A percentile compares a stretch with the other conserved stretches of the same genome.
Evolutionary conservation across 2,329 filamentous ascomycete genomes (phyloP).

Genomic region (Colletotrichum cordylinicola): DNA sequence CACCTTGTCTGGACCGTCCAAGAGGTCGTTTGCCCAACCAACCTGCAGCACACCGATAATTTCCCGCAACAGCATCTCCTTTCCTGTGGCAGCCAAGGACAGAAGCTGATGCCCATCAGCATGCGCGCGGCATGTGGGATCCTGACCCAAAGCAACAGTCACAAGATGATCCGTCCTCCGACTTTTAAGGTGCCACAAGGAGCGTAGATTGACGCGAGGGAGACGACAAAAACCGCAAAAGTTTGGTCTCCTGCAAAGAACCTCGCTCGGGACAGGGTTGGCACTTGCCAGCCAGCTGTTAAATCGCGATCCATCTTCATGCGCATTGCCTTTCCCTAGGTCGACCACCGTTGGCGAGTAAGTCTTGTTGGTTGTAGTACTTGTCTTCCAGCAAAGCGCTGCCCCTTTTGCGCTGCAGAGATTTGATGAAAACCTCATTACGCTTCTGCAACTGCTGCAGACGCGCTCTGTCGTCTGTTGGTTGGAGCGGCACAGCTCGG

Average conservation of each 20-base stretch:
- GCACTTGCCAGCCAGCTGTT: not conserved
- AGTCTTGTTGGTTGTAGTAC: not conserved
- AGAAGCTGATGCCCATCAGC: not conserved
- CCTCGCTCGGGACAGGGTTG: not conserved
- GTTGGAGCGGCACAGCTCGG: not conserved
- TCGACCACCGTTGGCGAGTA: not conserved
- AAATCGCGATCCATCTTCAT: not conserved
- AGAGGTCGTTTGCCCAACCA: not conserved
- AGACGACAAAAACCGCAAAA: not conserved
- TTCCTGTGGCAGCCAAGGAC: not conserved
- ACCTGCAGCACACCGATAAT: not conserved
- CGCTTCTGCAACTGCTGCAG: slow-evolving; percentile 21
- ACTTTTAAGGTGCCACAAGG: not conserved
- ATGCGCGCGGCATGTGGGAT: not conserved
- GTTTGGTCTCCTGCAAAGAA: not conserved
- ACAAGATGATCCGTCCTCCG: not conserved
- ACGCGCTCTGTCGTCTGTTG: not conserved
- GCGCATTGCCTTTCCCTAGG: not conserved
- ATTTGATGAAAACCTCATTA: slow-evolving; percentile 12
- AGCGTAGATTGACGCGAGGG: not conserved
- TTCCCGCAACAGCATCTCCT: not conserved
- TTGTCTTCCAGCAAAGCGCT: not conserved
- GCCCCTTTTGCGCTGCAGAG: slow-evolving; percentile 14
- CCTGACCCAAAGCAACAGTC: not conserved
- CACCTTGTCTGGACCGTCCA: slow-evolving; percentile 2